Conservation (phyloP, 768 basidiomycete species). For the Kwoniella sp. region DNA sequence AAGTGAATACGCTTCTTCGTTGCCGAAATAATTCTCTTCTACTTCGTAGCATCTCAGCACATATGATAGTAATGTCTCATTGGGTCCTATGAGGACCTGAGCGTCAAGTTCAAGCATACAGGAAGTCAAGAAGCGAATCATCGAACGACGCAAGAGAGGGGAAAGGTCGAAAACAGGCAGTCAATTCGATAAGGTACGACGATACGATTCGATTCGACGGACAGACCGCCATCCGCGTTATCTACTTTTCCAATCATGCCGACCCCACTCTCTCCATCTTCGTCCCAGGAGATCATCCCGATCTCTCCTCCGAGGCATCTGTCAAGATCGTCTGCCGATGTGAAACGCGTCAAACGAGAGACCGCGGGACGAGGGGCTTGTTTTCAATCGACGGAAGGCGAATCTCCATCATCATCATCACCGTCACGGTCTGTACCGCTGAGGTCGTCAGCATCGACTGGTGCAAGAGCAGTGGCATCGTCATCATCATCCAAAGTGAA, state of each 20-base stretch:
- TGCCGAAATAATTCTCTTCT: no score
- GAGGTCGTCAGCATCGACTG: not conserved
- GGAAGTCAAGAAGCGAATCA: no score
- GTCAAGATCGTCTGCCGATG: no score
- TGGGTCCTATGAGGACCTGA: not conserved
- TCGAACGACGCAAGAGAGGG: no score
- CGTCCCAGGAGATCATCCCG: constrained; percentile 50
- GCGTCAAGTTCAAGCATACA: no score
- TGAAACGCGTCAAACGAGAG: not conserved
- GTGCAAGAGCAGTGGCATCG: not conserved
- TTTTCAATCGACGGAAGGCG: no score
- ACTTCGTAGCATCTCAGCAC: no score
- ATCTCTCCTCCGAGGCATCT: constrained; percentile 42
- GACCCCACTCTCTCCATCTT: constrained; percentile 39
- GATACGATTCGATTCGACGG: no score
- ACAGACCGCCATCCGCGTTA: not conserved
- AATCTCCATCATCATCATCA: not conserved
- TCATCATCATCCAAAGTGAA: constrained; percentile 7
- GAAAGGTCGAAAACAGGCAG: no score
- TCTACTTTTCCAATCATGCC: constrained; percentile 26
- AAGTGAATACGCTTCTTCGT: no score
- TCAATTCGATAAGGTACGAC: no score
- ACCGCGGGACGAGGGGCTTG: no score
- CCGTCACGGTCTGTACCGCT: not conserved
- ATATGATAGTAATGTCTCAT: not conserved